Percentiles rank a stretch among this genome's conserved stretches.
phyloP scores from a whole-genome alignment of 345 rosid species.

The Citrus australasica region DNA sequence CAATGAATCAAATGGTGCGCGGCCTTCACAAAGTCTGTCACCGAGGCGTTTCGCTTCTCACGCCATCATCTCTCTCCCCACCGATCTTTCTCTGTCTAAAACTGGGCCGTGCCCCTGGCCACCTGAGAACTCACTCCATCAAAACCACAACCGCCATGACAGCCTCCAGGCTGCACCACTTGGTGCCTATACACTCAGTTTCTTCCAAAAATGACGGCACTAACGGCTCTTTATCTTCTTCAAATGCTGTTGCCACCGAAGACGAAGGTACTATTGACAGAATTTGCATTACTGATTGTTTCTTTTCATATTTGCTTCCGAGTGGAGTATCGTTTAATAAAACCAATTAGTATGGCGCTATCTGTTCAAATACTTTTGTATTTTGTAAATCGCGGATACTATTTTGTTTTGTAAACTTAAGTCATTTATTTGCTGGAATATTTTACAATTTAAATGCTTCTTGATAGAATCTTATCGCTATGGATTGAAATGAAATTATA shows the following conservation, averaged over 20 bases:
- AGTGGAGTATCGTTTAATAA: not conserved
- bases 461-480: no score
- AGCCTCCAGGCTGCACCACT: slow-evolving; percentile 19
- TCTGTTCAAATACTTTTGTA: no score
- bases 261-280: slow-evolving; percentile 46
- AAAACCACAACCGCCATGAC: slow-evolving; percentile 34
- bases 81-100: slow-evolving; percentile 18
- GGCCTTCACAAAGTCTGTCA: slow-evolving; percentile 41
- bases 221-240: slow-evolving; percentile 31
- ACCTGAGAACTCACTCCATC: slow-evolving; percentile 31
- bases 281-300: not conserved
- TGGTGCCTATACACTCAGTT: slow-evolving; percentile 39
- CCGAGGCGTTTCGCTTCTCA: slow-evolving; percentile 35
- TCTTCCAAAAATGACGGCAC: slow-evolving; percentile 43
- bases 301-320: not conserved
- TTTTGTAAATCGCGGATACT: not conserved
- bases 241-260: slow-evolving; percentile 25
- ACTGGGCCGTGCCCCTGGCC: slow-evolving; percentile 24
- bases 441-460: no score
- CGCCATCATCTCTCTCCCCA: slow-evolving; percentile 26
- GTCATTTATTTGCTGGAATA: not conserved
- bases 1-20: slow-evolving; percentile 32
- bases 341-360: not conserved
- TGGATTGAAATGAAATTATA: no score
- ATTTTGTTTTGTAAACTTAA: not conserved